phyloP scores from a whole-genome alignment of 192 early-diverging fungal species.

The Globomyces pollinis-pini region DNA sequence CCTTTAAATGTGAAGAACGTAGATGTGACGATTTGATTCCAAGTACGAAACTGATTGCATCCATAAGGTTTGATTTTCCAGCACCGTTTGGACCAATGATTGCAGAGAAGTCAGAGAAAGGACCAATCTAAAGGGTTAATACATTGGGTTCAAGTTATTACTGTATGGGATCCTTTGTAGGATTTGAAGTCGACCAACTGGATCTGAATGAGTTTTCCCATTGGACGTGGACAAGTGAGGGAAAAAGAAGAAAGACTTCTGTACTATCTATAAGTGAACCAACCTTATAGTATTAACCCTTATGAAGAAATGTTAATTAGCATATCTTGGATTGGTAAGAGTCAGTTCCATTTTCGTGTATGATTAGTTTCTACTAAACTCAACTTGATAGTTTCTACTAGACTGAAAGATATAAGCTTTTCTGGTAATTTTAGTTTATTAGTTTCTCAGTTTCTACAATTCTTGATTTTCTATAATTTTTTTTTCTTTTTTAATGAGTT shows the following conservation, averaged over 20 bases:
- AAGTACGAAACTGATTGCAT: constrained; percentile 97
- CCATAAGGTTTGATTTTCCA: constrained; percentile 99
- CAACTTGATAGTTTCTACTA: not conserved
- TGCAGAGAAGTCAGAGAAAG: constrained; percentile 88
- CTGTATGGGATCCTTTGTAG: constrained; percentile 66
- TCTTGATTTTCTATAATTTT: not conserved
- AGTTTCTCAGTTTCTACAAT: not conserved
- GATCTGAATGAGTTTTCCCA: constrained; percentile 73
- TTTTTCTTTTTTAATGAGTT: not conserved
- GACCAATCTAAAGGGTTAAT: constrained; percentile 80
- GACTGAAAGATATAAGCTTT: not conserved
- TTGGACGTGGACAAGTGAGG: not conserved
- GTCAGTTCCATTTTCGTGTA: not conserved
- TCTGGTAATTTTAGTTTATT: not conserved
- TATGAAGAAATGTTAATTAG: not conserved
- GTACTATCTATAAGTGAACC: not conserved
- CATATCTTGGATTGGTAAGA: not conserved
- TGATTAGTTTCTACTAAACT: not conserved
- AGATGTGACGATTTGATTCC: constrained; percentile 89
- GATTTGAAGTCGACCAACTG: constrained; percentile 99
- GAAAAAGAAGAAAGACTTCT: not conserved
- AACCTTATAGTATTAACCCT: not conserved
- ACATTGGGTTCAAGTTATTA: too few relatives aligned
- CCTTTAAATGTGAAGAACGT: constrained; percentile 78
- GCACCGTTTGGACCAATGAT: constrained; percentile 97